phyloP scores from a whole-genome alignment of 805 yeast species.

The Starmerella etchellsii region DNA sequence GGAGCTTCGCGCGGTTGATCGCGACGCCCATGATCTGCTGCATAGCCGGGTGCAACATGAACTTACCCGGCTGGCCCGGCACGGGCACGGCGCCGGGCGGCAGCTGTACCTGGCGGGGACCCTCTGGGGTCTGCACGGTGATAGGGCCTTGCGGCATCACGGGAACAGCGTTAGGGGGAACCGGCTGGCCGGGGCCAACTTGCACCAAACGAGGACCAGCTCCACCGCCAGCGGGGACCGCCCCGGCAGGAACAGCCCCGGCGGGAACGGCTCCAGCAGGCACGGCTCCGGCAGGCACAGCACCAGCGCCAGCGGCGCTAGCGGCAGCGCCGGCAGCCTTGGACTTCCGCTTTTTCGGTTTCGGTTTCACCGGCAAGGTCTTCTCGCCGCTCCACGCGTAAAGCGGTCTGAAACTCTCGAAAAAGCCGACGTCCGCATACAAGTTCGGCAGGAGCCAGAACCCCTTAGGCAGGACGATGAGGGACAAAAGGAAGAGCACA shows the following conservation, averaged over 20 bases:
- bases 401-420: conserved; percentile 83
- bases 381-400: conserved; percentile 61
- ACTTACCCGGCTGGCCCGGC: conserved; percentile 5
- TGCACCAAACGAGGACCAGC: too few relatives aligned
- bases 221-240: conserved; percentile 2
- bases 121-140: conserved; percentile 7
- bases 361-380: conserved; percentile 21
- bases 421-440: conserved; percentile 87
- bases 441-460: conserved; percentile 93
- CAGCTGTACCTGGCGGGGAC: conserved; percentile 4
- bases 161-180: too few relatives aligned
- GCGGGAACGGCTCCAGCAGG: not conserved
- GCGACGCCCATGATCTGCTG: conserved; percentile 13
- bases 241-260: not conserved
- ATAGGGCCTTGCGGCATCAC: too few relatives aligned
- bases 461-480: conserved; percentile 51
- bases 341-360: conserved; percentile 18
- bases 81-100: conserved; percentile 1
- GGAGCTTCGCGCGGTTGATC: conserved; percentile 12
- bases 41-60: conserved; percentile 8
- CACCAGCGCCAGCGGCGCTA: conserved; percentile 1
- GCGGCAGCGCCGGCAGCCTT: conserved; percentile 3
- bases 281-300: not conserved
- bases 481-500: conserved; percentile 49
- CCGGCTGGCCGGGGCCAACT: not conserved